Base-by-base conservation (phyloP, 2,329 filamentous ascomycete species). In the Tolypocladium pustulatum region DNA sequence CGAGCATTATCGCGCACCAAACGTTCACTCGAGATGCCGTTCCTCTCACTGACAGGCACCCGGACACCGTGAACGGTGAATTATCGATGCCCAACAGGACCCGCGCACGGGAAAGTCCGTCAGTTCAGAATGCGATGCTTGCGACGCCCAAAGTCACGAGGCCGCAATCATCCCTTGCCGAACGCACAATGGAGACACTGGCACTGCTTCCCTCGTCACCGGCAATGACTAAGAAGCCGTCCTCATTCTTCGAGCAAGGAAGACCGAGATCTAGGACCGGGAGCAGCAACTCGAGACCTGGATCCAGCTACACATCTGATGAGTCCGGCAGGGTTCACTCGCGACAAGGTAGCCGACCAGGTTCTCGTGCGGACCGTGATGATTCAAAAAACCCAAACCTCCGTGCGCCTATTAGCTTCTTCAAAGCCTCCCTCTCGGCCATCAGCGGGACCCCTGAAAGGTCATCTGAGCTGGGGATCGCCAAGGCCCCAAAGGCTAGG, bases 101-200 rank as follows among this genome's bases (percentile, higher is more conserved):
- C 20, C 60, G 65, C 36, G 27, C 54, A 5, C 55, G 41, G 60
- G 36, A 17, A 30, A 32, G 12, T 27, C 20, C n/a, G 5, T 36
- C 56, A 1, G 25, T 10, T 17, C 36, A 36, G 20, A 30, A 15
- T 8, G 27, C 51, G 20, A 57, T 61, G 4, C 60, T 51, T 57
- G 59, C 65, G 12, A 58, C 66, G 55, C 64, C 64, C 60, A 62
- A 64, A 53, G 60, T 67, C 59, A 2, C 63, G 36, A 61, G 60
- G 30, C 71, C 71, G 37, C 67, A 74, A 57, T 78, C 82, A 56
- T 92, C 90, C 0, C 77, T 97, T 4, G 85, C 88, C 0, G 92
- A 97, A 65, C 81, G 93, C 59, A 95, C 92, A 0, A 86, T 96
- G 49, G 90, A 96, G 70, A 96, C 90, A 0, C 76, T 97, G 7